Percentiles rank a stretch among this genome's conserved stretches.
phyloP scores from a whole-genome alignment of 805 yeast species.

The Lipomyces yamadae region DNA sequence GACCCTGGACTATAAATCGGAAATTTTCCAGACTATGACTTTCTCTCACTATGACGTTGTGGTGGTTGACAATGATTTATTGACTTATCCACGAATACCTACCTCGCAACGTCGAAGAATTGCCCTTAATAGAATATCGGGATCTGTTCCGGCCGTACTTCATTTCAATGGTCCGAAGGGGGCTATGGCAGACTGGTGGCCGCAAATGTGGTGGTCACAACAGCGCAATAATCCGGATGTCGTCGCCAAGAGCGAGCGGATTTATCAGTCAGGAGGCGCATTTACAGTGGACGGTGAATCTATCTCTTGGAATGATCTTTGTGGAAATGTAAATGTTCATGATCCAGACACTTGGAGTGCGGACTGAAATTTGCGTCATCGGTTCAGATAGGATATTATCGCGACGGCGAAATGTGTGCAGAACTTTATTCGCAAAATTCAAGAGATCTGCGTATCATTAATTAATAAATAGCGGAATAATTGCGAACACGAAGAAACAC shows the following conservation, averaged over 20 bases:
- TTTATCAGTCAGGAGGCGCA: conserved; percentile 35
- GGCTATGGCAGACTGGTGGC: conserved; percentile 36
- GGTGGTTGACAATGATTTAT: conserved; percentile 28
- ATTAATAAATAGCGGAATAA: too few relatives aligned
- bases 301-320: conserved; percentile 29
- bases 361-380: too few relatives aligned
- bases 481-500: too few relatives aligned
- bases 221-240: conserved; percentile 17
- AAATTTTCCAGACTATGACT: conserved; percentile 36
- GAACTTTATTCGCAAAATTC: too few relatives aligned
- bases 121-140: conserved; percentile 34
- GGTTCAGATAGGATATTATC: too few relatives aligned
- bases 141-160: conserved; percentile 26
- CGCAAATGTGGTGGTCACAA: conserved; percentile 33
- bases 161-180: conserved; percentile 38
- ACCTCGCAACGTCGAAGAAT: conserved; percentile 20
- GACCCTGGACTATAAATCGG: conserved; percentile 30
- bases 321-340: conserved; percentile 27
- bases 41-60: conserved; percentile 31
- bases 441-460: too few relatives aligned
- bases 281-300: conserved; percentile 28
- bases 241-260: conserved; percentile 19
- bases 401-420: too few relatives aligned
- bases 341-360: not conserved
- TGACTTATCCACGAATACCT: conserved; percentile 24